Evolutionary conservation across 805 yeast genomes (phyloP).

Genomic region (Candida corydali): DNA sequence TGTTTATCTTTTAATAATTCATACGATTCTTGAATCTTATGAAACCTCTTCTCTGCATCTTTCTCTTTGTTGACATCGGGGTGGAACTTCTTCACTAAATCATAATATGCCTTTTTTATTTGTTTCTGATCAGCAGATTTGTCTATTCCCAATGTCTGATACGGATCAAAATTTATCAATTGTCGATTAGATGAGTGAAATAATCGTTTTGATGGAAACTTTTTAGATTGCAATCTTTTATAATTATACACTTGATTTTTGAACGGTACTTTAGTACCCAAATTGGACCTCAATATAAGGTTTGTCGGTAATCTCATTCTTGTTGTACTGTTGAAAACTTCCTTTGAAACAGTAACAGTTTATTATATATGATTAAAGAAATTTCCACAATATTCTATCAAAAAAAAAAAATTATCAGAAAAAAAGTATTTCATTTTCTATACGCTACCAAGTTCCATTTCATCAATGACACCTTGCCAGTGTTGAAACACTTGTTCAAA

Average conservation of each 20-base stretch:
- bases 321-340: no score
- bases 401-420: constrained; percentile 1
- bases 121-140: constrained; percentile 70
- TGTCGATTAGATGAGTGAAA: constrained; percentile 43
- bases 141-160: constrained; percentile 74
- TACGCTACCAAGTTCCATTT: constrained; percentile 5
- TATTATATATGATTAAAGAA: not conserved
- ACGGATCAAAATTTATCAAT: constrained; percentile 63
- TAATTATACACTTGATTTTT: not conserved
- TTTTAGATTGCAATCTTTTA: constrained; percentile 1
- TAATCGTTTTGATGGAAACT: constrained; percentile 3
- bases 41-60: constrained; percentile 85
- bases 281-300: not conserved
- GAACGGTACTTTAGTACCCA: no score
- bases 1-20: constrained; percentile 83
- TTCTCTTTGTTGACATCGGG: constrained; percentile 95
- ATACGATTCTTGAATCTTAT: constrained; percentile 89
- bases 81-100: constrained; percentile 88
- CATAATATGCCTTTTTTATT: constrained; percentile 91
- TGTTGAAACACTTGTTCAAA: constrained; percentile 27
- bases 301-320: constrained; percentile 5
- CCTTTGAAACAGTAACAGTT: no score
- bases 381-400: not conserved
- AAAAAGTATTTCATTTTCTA: not conserved
- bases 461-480: constrained; percentile 16